Evolutionary conservation across 2,329 filamentous ascomycete genomes (phyloP), one percentile per base, ranked within the genome.

Genomic region (Cladophialophora yegresii): DNA sequence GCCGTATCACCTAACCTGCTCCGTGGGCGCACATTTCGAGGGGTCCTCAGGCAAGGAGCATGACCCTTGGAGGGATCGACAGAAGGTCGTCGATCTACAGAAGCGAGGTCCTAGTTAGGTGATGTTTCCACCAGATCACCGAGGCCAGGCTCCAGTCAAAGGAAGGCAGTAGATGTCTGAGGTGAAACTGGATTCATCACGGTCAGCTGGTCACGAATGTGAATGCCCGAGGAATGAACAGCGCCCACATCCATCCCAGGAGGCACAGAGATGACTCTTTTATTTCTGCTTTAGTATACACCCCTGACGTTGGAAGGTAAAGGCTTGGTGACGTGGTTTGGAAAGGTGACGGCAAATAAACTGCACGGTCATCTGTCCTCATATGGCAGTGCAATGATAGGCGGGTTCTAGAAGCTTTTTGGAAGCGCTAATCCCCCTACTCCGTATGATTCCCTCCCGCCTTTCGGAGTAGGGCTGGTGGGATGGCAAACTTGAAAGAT

Each of bases 391-490:
- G 49, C 47, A 50, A 26, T 56, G 60, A 57, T 55, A 40, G 47
- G 56, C 56, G 64, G 64, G 32, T 66, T 66, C 64, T 66, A 66
- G 64, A 66, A 66, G 64, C 55, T 32, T 33, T 23, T 22, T 61
- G 61, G 61, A 66, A 63, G 43, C 57, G 28, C 47, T 32, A 50
- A 22, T 45, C 43, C 43, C n/a, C n/a, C n/a, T n/a, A n/a, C n/a
- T n/a, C n/a, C 45, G 20, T 20, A 30, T n/a, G n/a, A n/a, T 30
- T 49, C 26, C 28, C n/a, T 58, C 56, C 43, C 56, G 40, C 28
- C n/a, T 22, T 49, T 32, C 45, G 13, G 22, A n/a, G 30, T 26
- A 26, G 45, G 45, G 22, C n/a, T 16, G 57, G 26, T 22, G 45
- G 45, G 22, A 9, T 16, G 57, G 26, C 16, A n/a, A 50, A 2